phyloP scores from a whole-genome alignment of 2,329 filamentous ascomycete species.

The Colletotrichum sp. region DNA sequence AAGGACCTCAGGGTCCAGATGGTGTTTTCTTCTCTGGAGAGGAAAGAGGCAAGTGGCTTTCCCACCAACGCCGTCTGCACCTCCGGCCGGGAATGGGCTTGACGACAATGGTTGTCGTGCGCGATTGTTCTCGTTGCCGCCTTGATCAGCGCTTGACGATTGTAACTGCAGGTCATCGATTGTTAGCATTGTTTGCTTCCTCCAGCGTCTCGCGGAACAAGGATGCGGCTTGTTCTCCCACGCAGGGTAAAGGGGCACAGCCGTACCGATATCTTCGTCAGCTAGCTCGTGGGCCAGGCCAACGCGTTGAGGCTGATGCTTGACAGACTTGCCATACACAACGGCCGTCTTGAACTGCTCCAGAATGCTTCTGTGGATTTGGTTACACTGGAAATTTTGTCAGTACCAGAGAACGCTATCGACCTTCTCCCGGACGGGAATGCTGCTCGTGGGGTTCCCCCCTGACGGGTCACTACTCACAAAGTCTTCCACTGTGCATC shows the following conservation, averaged over 20 bases:
- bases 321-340: conserved; percentile 97
- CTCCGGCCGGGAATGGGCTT: background rate
- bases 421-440: background rate
- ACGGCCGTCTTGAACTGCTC: conserved; percentile 96
- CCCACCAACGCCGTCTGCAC: background rate
- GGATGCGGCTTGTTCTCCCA: background rate
- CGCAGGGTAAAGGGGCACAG: background rate
- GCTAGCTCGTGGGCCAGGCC: conserved; percentile 89
- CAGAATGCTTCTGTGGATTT: conserved; percentile 94
- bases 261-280: conserved; percentile 95
- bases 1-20: background rate
- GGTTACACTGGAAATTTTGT: conserved; percentile 77
- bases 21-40: background rate
- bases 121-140: background rate
- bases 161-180: conserved; percentile 35
- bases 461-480: conserved; percentile 61
- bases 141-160: conserved; percentile 70
- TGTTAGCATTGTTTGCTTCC: conserved; percentile 27
- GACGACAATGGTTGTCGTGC: background rate
- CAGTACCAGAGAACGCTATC: conserved; percentile 14
- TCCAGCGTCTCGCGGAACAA: background rate
- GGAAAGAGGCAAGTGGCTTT: conserved; percentile 10
- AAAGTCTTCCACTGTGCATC: conserved; percentile 95
- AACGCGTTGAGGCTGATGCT: conserved; percentile 97
- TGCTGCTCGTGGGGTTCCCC: background rate